These are phyloP conservation scores for Wickerhamomyces sp. DNA, from an alignment of 1,139 yeast genomes.

Conservation along the genomic window DNA sequence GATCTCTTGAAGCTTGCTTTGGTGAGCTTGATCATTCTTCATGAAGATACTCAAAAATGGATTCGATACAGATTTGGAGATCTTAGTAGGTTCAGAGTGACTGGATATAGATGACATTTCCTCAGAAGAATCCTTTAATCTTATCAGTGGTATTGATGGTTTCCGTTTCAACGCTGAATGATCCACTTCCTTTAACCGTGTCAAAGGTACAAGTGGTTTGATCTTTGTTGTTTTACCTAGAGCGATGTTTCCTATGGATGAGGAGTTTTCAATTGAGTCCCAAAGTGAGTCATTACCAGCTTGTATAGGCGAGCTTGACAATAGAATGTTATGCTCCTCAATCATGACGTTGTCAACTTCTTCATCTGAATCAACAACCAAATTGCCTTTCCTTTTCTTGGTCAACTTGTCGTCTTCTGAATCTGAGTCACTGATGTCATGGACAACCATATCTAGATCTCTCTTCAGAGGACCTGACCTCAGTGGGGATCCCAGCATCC, in stretches of 20 bases:
- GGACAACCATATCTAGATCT: no score
- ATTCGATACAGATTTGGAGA: neutral
- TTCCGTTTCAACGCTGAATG: no score
- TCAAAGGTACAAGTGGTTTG: no score
- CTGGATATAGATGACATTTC: no score
- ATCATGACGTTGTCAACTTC: slow-evolving; percentile 1
- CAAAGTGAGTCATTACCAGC: neutral
- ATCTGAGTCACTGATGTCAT: no score
- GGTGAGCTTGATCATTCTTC: neutral
- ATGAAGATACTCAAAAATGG: neutral
- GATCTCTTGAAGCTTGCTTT: no score
- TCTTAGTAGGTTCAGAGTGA: neutral
- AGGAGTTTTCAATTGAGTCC: neutral
- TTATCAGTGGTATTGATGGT: no score
- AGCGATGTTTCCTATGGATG: neutral
- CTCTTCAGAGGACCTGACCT: no score
- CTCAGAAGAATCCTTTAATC: no score
- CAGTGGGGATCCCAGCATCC: neutral
- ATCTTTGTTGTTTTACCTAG: neutral
- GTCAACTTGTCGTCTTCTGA: neutral
- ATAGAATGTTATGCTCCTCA: slow-evolving; percentile 1
- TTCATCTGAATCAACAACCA: neutral
- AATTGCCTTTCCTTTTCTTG: neutral
- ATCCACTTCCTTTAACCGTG: no score
- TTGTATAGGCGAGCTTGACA: slow-evolving; percentile 1